phyloP scores from a whole-genome alignment of 139 green algal genomes.

The Tetraselmis striata region DNA sequence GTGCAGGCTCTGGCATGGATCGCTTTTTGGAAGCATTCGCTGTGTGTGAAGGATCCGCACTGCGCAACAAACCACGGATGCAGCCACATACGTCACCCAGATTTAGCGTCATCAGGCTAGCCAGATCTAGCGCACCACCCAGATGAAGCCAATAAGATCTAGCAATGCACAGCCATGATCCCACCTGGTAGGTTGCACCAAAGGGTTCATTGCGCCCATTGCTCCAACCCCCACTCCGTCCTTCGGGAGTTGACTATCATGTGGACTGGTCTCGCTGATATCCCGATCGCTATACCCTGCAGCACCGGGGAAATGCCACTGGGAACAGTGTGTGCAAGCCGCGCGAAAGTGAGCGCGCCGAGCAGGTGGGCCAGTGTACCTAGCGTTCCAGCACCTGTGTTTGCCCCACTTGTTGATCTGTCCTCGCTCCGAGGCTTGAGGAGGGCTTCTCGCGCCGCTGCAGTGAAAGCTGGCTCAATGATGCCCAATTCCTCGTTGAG shows the following conservation, averaged over 20 bases:
- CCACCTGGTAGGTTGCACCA: background rate
- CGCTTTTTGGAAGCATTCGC: background rate
- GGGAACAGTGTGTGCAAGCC: background rate
- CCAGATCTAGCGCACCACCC: background rate
- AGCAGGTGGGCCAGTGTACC: background rate
- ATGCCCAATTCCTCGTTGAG: background rate
- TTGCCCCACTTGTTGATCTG: background rate
- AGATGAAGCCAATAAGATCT: background rate
- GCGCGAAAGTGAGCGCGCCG: background rate
- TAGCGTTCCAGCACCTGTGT: background rate
- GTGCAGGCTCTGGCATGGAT: background rate
- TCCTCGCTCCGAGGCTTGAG: no score
- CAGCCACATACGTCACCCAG: no score
- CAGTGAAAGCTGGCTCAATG: background rate
- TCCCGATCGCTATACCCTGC: no score
- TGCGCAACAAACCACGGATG: no score
- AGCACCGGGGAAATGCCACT: no score
- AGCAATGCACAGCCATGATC: background rate
- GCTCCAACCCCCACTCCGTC: no score
- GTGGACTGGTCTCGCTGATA: no score
- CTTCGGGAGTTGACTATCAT: no score
- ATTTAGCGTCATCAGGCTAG: background rate
- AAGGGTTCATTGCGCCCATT: no score
- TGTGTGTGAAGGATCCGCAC: no score
- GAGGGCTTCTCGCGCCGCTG: background rate